A percentile compares a stretch with the other conserved stretches of the same genome.
These are phyloP conservation scores for Calycina marina DNA, from an alignment of 2,329 filamentous ascomycete species.

Conservation along the genomic window DNA sequence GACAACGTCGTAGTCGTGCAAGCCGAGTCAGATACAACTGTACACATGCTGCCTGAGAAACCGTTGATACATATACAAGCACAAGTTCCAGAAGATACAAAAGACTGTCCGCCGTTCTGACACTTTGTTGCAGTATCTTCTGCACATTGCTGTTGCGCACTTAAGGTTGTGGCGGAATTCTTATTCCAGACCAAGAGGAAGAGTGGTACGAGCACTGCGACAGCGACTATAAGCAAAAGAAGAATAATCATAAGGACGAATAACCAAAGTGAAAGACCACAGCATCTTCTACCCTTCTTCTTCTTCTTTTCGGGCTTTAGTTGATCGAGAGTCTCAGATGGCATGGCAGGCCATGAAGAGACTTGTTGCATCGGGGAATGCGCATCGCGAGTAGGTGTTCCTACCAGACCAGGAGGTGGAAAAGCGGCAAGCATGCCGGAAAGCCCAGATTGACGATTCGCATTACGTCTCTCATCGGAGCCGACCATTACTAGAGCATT, in stretches of 20 bases:
- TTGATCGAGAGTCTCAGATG: conserved; percentile 8
- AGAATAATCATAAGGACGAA: conserved; percentile 54
- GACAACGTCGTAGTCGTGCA: conserved; percentile 38
- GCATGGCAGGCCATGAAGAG: conserved; percentile 22
- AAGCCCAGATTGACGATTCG: conserved; percentile 19
- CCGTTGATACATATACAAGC: conserved; percentile 82
- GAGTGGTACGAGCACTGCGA: conserved; percentile 68
- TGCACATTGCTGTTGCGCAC: conserved; percentile 33
- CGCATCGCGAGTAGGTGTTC: conserved; percentile 24
- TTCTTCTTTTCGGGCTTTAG: conserved; percentile 11
- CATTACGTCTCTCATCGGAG: too few species aligned
- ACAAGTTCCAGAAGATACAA: conserved; percentile 53
- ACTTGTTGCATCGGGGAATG: conserved; percentile 24
- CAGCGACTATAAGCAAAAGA: conserved; percentile 57
- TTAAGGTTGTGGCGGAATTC: conserved; percentile 13
- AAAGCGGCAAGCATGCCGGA: conserved; percentile 55
- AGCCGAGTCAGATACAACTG: conserved; percentile 31
- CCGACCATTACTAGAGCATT: too few species aligned
- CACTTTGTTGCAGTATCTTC: conserved; percentile 45
- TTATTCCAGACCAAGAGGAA: conserved; percentile 46
- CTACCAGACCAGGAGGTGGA: conserved; percentile 41
- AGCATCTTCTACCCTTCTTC: conserved; percentile 49
- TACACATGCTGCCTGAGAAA: conserved; percentile 55
- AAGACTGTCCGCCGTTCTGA: conserved; percentile 63
- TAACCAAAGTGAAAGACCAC: conserved; percentile 68